Base-by-base conservation (phyloP, 2,329 filamentous ascomycete species). In the Monosporascus ibericus region DNA sequence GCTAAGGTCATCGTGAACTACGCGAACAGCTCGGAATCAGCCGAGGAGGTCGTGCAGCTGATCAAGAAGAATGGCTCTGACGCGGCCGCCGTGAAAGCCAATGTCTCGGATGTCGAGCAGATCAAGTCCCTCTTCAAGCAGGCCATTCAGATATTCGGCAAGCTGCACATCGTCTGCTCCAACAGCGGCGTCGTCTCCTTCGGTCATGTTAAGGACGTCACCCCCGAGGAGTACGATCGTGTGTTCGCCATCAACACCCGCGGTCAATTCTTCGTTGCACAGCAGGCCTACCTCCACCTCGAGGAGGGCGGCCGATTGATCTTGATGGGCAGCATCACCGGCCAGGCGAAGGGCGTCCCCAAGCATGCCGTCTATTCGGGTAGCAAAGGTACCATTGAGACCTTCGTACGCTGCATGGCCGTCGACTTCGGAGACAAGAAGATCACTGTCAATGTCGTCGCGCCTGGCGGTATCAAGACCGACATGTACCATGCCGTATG, bases 331-430 rank as follows among this genome's bases (percentile, higher is more conserved):
- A 86, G 80, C 53, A 89, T 89, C 68, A 86, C 85, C 0, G 70
- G 86, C 67, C 70, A 86, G 74, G 86, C 71, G 52, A 79, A 82
- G 67, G 85, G 80, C 48, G 85, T 90, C 18, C 84, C 84, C 55
- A 81, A 84, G 64, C 87, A 90, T 68, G 78, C 84, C 15, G 77
- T 91, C 47, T 91, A 91, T 76, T 87, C 86, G 22, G 86, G 82
- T 15, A 83, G 78, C 68, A 91, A 91, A 76, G 87, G 86, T 61
- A 83, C 87, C 38, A 85, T 90, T 55, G 87, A 90, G 70, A 86
- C 85, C 11, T 88, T 90, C 70, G 85, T 87, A 60, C 85, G 87
- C 67, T 84, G 80, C 61, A 87, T 90, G 71, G 85, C 87, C 5
- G 85, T 84, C 47, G 85, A 88, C 73, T 83, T 80, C 59, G 82